Evolutionary conservation across 2,329 filamentous ascomycete genomes (phyloP), one percentile per base, ranked within the genome.

Genomic region (Ramichloridium luteum): DNA sequence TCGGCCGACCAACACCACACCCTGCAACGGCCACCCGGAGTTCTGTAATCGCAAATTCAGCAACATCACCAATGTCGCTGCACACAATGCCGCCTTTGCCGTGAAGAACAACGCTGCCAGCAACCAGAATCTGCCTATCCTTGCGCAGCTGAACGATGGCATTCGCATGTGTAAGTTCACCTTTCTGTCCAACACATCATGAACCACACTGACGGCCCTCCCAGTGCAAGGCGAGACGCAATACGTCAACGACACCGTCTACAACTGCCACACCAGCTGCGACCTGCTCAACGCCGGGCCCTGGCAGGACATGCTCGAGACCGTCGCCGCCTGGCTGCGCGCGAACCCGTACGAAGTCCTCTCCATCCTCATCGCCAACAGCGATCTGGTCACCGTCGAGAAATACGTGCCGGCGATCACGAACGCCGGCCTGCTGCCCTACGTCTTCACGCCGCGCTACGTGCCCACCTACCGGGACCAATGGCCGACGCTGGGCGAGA

Each of bases 241-340:
- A 38, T 59, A 56, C 20, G 51, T 62, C 16, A 73, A 77, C 43
- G 58, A 58, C 13, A 71, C 68, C 0, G 55, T 80, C 27, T 80
- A 83, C 56, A 83, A 90, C 47, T 94, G 86, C 57, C 86, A 94
- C 55, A 82, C 80, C 1, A 76, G 70, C 27, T 94, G 86, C 58
- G 72, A 84, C 43, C 62, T 93, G 3, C 70, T 93, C 17, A 77
- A 93, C 45, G 81, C 72, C 2, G 86, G 88, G 0, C 76, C 80
- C 5, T 78, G 90, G 30, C 73, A 77, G 32, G 62, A 71, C 26
- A 90, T 83, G 61, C 72, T 94, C 18, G 62, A 62, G 5, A 66
- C 64, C 1, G 79, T 93, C 9, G 66, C 65, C 20, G 54, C 62
- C 26, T 94, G 86, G 86, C 73, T 94, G 2, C 66, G 69, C 5